phyloP scores from a whole-genome alignment of 331 rosid species.

The Pyracantha coccinea region DNA sequence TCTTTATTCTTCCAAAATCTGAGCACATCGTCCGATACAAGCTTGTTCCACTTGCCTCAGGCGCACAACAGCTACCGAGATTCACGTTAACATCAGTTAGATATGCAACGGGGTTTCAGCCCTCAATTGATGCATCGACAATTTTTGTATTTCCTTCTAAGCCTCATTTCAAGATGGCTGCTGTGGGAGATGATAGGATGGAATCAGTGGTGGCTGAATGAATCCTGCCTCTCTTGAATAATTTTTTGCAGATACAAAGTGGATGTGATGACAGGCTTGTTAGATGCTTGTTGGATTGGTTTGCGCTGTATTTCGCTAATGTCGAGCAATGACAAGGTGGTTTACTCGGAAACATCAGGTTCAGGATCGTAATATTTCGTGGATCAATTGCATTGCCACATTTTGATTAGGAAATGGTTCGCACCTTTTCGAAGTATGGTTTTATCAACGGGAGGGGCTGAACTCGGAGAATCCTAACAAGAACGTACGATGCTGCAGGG shows the following conservation, averaged over 20 bases:
- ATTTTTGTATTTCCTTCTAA: constrained; percentile 81
- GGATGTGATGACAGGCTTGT: not conserved
- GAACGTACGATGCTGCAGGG: not conserved
- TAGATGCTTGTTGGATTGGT: not conserved
- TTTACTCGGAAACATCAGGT: not conserved
- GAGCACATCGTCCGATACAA: constrained; percentile 71
- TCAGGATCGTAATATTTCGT: not conserved
- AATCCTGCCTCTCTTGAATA: not conserved
- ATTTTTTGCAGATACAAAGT: not conserved
- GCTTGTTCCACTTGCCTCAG: constrained; percentile 86
- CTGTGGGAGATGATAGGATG: constrained; percentile 25
- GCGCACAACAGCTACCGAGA: constrained; percentile 72
- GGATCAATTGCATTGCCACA: not conserved
- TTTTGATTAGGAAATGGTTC: not conserved
- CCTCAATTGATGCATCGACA: constrained; percentile 59
- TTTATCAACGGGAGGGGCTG: not conserved
- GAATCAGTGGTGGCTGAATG: constrained; percentile 53
- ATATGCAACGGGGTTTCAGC: constrained; percentile 77
- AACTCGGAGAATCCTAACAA: not conserved
- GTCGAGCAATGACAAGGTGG: not conserved
- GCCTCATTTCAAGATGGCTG: constrained; percentile 56
- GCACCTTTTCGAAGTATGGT: not conserved
- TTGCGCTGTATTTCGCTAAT: not conserved
- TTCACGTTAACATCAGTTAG: constrained; percentile 65
- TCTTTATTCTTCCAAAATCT: constrained; percentile 79